Evolutionary conservation across 164 flowering plant species (phyloP).

Genomic region (Nymphaea thermarum): DNA sequence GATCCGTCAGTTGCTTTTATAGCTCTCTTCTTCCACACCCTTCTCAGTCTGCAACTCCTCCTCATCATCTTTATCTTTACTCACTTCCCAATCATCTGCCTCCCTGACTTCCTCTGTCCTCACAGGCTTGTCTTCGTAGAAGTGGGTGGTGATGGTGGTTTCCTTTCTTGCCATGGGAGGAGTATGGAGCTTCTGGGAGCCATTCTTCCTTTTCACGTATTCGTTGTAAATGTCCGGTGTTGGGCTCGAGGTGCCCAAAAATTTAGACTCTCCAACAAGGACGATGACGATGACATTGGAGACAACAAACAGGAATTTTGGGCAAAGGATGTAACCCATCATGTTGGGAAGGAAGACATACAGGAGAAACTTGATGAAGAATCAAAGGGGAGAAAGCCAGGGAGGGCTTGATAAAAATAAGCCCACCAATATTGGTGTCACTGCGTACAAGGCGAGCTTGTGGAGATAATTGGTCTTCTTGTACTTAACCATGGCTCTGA

Average conservation of each 20-base stretch:
- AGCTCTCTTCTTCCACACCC: background rate
- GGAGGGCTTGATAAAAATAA: conserved; percentile 27
- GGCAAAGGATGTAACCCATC: conserved; percentile 14
- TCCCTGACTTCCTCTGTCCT: conserved; percentile 4
- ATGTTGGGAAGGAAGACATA: conserved; percentile 13
- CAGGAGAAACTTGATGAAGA: conserved; percentile 10
- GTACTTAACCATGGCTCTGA: conserved; percentile 35
- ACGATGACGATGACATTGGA: conserved; percentile 41
- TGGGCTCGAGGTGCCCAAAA: conserved; percentile 16
- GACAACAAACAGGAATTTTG: conserved; percentile 43
- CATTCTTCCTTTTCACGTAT: conserved; percentile 15
- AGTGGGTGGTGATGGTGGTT: background rate
- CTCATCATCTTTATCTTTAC: background rate
- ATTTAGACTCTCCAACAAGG: conserved; percentile 47
- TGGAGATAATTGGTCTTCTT: conserved; percentile 28
- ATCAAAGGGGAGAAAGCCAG: conserved; percentile 27
- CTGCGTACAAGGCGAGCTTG: conserved; percentile 19
- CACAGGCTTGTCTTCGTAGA: too few species aligned
- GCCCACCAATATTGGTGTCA: conserved; percentile 21
- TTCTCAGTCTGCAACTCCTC: conserved; percentile 3
- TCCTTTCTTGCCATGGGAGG: conserved; percentile 7
- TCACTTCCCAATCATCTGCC: background rate
- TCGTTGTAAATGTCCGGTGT: conserved; percentile 25
- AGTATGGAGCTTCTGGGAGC: conserved; percentile 1
- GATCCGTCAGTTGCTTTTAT: background rate